Evolutionary conservation across 2,329 filamentous ascomycete species (phyloP).

Genomic region (Diaporthe eres): DNA sequence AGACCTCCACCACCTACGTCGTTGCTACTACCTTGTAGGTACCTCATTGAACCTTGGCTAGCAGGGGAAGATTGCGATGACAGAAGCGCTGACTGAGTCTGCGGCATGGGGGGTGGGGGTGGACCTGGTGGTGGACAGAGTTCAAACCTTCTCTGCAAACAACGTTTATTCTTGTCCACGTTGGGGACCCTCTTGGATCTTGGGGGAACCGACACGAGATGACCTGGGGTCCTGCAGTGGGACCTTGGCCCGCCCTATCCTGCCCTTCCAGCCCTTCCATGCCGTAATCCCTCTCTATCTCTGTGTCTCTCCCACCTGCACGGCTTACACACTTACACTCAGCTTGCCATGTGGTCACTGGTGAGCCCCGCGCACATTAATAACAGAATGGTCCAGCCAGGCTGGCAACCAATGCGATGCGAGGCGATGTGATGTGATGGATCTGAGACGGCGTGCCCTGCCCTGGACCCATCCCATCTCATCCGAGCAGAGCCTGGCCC

Average conservation of each 20-base stretch:
- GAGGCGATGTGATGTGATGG: conserved; percentile 1
- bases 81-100: conserved; percentile 26
- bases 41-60: conserved; percentile 22
- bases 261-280: neutral
- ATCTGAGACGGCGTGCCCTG: conserved; percentile 16
- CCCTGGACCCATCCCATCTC: neutral
- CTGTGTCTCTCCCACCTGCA: neutral
- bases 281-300: neutral
- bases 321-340: neutral
- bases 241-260: neutral
- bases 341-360: neutral
- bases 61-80: conserved; percentile 24
- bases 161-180: conserved; percentile 1
- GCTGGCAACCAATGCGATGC: conserved; percentile 2
- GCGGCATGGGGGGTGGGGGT: conserved; percentile 2
- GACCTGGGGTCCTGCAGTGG: conserved; percentile 13
- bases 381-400: neutral
- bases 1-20: conserved; percentile 31
- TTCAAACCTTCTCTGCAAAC: conserved; percentile 23
- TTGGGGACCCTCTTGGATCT: neutral
- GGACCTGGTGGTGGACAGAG: conserved; percentile 19
- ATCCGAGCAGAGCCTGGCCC: neutral
- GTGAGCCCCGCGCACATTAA: neutral
- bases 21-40: conserved; percentile 14
- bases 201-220: conserved; percentile 14